Base-by-base conservation (phyloP, 1,139 yeast species). In the Oligophagozyma castellii region DNA sequence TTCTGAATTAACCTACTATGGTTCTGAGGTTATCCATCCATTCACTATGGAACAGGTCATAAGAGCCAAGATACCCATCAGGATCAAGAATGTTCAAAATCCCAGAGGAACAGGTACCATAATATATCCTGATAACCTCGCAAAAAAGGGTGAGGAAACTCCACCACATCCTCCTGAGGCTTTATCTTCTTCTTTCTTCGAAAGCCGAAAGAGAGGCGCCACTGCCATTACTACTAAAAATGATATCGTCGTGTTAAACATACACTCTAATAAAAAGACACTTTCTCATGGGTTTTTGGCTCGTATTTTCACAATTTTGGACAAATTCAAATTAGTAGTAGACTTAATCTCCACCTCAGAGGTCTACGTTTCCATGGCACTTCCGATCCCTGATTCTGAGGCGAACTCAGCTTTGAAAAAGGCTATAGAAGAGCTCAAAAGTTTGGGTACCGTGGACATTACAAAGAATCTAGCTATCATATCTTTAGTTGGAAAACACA, bases 21-120 rank as follows among this genome's bases (percentile, higher is more conserved):
- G 98, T 19, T 78, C 93, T 4, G 98, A 89, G 58, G 98, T 89
- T 38, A 89, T 89, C 43, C 98, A 89, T 51, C 98, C 98, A 2
- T 89, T 89, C 62, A 89, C 98, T 20, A 89, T 89, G 98, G 96
- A 89, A 58, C 98, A 89, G 59, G 98, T 86, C 34, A 89, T 89
- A 43, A 74, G 76, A 42, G 96, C 96, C 8, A 80, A 79, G 51
- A 89, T 89, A 45, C 98, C 98, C 25, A 89, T 89, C 52, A 71
- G 96, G 51, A 89, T 89, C 47, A 89, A 89, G 56, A 89, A 89
- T 55, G 98, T 89, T 31, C 86, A 73, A 56, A 86, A 89, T 53
- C 96, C 98, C 29, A 53, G 54, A 14, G 98, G 96, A 26, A 67
- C 66, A 26, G 98, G 98, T 42, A 89, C 98, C 12, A 69, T 89